Base-by-base conservation (phyloP, 768 basidiomycete genomes). In the Lentinus tigrinus region DNA sequence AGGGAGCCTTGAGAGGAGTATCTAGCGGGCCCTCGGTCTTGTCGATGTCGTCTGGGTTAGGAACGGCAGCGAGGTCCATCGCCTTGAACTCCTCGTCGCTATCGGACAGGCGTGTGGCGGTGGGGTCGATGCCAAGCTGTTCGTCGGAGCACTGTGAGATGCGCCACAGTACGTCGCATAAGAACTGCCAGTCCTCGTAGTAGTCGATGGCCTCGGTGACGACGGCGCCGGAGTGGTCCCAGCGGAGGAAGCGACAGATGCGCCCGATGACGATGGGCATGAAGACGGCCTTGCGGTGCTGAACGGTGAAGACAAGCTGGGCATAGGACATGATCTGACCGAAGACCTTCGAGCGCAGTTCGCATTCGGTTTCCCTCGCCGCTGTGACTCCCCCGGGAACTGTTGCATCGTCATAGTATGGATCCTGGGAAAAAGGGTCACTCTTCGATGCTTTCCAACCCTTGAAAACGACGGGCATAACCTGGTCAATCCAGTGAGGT, bases 401-500 rank as follows among this genome's bases (percentile, higher is more conserved):
- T 4, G 4, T 31, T 4, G 28, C 5, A 31, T 49, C 36, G 43
- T 54, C 52, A 39, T 54, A 38, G 47, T 38, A 58, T 3, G 52
- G 52, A n/a, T 58, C 57, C 4, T 37, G 23, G 13, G 24, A 47
- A 26, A n/a, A n/a, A n/a, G n/a, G n/a, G n/a, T n/a, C n/a, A n/a
- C n/a, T n/a, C n/a, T 17, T n/a, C 3, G 31, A 34, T 26, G 46
- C 27, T 10, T 31, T 31, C 28, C 28, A 31, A 17, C 23, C 5
- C 31, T 51, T 60, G 52, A 60, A 54, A 47, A 54, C 48, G 24
- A 54, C 48, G n/a, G 53, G 19, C 26, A 60, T 39, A 9, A 60
- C 3, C 34, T 60, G 58, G 24, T 60, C 58, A 1, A 31, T n/a
- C 58, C 58, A 60, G 27, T 58, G 57, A 1, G 57, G 57, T n/a